Percentiles rank a stretch among this genome's conserved stretches.
Evolutionary conservation across 148 eudicot species (phyloP).

Genomic region (Mesembryanthemum crystallinum): DNA sequence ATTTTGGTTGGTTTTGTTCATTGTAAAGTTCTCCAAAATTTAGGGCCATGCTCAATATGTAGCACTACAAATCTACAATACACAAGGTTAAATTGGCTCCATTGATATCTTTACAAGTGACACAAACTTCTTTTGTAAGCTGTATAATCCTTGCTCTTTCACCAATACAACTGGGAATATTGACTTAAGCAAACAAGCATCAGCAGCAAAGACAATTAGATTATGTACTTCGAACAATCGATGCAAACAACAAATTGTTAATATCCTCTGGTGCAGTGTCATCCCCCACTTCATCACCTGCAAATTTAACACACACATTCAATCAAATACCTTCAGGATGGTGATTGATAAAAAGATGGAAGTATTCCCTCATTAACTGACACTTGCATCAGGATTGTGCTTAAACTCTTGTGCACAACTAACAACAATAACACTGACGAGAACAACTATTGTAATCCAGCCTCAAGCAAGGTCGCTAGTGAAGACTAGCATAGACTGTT

Average conservation of each 20-base stretch:
- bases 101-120: not conserved
- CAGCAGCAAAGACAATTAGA: not conserved
- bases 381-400: not conserved
- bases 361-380: not conserved
- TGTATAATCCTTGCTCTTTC: not conserved
- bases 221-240: conserved; percentile 53
- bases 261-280: conserved; percentile 54
- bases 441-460: too few species aligned
- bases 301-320: conserved; percentile 24
- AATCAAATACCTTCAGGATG: not conserved
- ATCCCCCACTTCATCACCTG: conserved; percentile 40
- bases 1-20: too few species aligned
- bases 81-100: too few species aligned
- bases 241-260: conserved; percentile 72
- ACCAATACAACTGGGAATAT: not conserved
- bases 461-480: not conserved
- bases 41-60: too few species aligned
- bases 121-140: not conserved
- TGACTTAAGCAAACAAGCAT: not conserved
- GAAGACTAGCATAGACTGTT: not conserved
- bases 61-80: too few species aligned
- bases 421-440: not conserved
- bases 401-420: not conserved
- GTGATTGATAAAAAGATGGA: not conserved
- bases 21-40: too few species aligned